Evolutionary conservation across 371 early-diverging fungal genomes (phyloP).

Genomic region (Parasitella parasitica): DNA sequence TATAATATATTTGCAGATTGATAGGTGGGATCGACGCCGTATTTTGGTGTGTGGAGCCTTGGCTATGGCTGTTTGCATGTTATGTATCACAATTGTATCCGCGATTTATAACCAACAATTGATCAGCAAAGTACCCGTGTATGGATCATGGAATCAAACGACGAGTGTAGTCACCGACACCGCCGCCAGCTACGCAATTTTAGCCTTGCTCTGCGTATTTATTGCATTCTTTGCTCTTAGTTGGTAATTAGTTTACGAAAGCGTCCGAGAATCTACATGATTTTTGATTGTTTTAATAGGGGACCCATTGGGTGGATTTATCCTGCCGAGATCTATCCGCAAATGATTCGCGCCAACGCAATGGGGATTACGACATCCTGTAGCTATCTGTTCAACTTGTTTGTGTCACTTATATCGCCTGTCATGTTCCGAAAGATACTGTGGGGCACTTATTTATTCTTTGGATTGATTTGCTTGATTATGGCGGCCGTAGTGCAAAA

Average conservation of each 20-base stretch:
- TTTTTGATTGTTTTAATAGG: conserved; percentile 21
- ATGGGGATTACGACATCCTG: conserved; percentile 80
- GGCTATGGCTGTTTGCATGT: conserved; percentile 38
- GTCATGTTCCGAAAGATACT: conserved; percentile 54
- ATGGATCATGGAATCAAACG: conserved; percentile 42
- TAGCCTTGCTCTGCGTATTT: conserved; percentile 63
- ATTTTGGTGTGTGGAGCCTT: conserved; percentile 54
- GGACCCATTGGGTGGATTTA: conserved; percentile 92
- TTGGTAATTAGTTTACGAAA: conserved; percentile 38
- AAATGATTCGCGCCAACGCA: conserved; percentile 74
- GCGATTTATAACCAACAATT: conserved; percentile 33
- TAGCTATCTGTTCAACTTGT: conserved; percentile 81
- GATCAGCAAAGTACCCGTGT: neutral
- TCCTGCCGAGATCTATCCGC: conserved; percentile 62
- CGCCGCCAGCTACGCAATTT: conserved; percentile 45
- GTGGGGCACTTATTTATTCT: conserved; percentile 65
- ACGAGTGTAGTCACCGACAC: neutral
- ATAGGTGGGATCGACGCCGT: conserved; percentile 59
- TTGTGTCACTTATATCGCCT: conserved; percentile 61
- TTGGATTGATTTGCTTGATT: conserved; percentile 55
- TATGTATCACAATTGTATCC: conserved; percentile 47
- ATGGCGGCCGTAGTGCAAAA: conserved; percentile 60
- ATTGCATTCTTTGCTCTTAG: conserved; percentile 75
- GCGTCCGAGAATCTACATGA: neutral
- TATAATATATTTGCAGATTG: conserved; percentile 45